A percentile compares a stretch with the other conserved stretches of the same genome.
These are phyloP conservation scores for Camellia granthamiana DNA, from an alignment of 148 eudicot species.

Conservation along the genomic window DNA sequence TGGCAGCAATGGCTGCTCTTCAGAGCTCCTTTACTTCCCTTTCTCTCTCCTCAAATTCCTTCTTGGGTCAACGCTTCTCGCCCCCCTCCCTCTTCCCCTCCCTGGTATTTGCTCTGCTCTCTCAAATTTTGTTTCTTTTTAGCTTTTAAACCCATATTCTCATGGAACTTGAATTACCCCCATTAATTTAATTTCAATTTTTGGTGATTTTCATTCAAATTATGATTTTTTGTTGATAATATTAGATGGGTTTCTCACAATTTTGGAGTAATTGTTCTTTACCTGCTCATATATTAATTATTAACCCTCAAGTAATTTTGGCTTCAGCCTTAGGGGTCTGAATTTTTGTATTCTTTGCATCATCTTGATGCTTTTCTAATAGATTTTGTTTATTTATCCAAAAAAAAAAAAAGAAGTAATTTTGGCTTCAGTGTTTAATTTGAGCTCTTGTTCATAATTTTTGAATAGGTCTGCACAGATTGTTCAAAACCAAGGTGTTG, in stretches of 20 bases:
- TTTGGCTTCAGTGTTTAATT: not conserved
- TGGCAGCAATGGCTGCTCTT: slow-evolving; percentile 50
- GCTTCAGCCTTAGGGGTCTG: not conserved
- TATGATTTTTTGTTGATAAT: not conserved
- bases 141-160: not conserved
- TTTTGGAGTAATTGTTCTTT: not conserved
- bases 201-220: not conserved
- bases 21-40: slow-evolving; percentile 77
- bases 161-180: not conserved
- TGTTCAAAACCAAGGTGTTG: not conserved
- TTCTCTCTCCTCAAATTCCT: slow-evolving; percentile 70
- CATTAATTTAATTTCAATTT: not conserved
- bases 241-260: slow-evolving; percentile 10
- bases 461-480: not conserved
- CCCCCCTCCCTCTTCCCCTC: slow-evolving; percentile 37
- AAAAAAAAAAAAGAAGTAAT: not conserved
- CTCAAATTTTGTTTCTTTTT: not conserved
- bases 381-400: too few relatives aligned
- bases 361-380: too few relatives aligned
- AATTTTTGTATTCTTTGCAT: too few relatives aligned
- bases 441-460: not conserved
- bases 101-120: slow-evolving; percentile 24
- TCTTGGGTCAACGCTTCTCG: slow-evolving; percentile 63
- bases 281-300: not conserved
- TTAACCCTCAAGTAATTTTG: not conserved